Evolutionary conservation across 148 eudicot genomes (phyloP).

Genomic region (Rhododendron griersonianum): DNA sequence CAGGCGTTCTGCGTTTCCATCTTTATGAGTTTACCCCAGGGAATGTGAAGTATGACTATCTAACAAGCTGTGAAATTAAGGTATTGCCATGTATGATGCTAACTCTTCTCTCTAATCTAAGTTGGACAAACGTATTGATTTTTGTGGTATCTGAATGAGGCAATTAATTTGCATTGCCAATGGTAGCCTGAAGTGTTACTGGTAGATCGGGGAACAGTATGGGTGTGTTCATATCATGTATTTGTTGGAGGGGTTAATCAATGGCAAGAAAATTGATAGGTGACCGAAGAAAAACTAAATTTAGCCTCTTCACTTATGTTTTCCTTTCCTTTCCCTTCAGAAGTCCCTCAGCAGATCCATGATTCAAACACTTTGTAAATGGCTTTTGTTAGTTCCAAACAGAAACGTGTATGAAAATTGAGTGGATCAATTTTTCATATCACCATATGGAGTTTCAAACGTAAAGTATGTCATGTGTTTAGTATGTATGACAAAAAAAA

Average conservation of each 20-base stretch:
- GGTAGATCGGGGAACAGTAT: background rate
- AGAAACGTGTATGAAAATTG: background rate
- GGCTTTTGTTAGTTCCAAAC: constrained; percentile 1
- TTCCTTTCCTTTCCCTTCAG: background rate
- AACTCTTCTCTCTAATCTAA: background rate
- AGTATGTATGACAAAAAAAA: background rate
- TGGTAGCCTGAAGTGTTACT: background rate
- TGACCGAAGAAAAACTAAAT: background rate
- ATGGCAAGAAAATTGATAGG: background rate
- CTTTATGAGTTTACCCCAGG: constrained; percentile 76
- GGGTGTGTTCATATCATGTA: background rate
- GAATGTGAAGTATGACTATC: constrained; percentile 66
- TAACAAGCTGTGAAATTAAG: constrained; percentile 89
- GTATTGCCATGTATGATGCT: constrained; percentile 27
- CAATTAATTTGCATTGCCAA: background rate
- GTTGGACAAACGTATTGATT: background rate
- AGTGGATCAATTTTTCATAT: background rate
- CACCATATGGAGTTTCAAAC: background rate
- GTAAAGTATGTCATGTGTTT: background rate
- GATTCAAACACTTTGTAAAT: background rate
- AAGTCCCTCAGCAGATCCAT: background rate
- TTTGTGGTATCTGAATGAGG: background rate
- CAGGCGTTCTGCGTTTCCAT: constrained; percentile 65
- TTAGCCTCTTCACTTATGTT: background rate
- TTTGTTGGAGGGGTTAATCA: background rate